These are phyloP conservation scores for Lizanozyma gosingica DNA, from an alignment of 1,139 yeast genomes.

Conservation along the genomic window DNA sequence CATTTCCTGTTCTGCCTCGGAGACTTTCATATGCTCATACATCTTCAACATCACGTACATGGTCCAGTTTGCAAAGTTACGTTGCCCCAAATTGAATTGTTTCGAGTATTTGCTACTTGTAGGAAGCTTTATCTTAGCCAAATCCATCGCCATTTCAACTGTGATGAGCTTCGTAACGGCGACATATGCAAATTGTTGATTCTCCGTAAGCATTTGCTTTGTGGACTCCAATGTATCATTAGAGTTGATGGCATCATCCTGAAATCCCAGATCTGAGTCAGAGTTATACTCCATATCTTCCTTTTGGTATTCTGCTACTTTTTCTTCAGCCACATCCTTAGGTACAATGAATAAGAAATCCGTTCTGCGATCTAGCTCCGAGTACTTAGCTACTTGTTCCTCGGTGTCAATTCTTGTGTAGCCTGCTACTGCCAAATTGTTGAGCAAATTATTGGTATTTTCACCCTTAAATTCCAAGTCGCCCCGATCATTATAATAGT, in stretches of 20 bases:
- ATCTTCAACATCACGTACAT: slow-evolving; percentile 60
- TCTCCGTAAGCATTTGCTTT: slow-evolving; percentile 68
- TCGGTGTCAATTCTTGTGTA: slow-evolving; percentile 88
- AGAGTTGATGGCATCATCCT: slow-evolving; percentile 25
- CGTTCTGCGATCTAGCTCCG: slow-evolving; percentile 68
- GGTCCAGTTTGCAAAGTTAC: slow-evolving; percentile 82
- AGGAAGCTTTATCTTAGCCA: slow-evolving; percentile 53
- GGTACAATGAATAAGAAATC: slow-evolving; percentile 48
- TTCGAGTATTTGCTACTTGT: slow-evolving; percentile 41
- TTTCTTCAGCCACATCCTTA: neutral
- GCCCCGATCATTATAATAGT: slow-evolving; percentile 45
- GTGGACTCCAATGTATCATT: slow-evolving; percentile 69
- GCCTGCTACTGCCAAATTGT: slow-evolving; percentile 32
- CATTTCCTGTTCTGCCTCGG: slow-evolving; percentile 73
- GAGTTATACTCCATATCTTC: slow-evolving; percentile 18
- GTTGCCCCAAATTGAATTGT: slow-evolving; percentile 60
- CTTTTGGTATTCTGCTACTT: slow-evolving; percentile 8
- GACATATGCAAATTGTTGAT: slow-evolving; percentile 86
- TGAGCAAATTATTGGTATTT: slow-evolving; percentile 5
- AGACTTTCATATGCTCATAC: slow-evolving; percentile 73
- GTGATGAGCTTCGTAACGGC: slow-evolving; percentile 73
- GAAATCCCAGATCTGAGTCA: slow-evolving; percentile 5
- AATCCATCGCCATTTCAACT: slow-evolving; percentile 72
- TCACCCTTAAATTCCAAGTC: slow-evolving; percentile 31
- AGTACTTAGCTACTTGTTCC: slow-evolving; percentile 72